Evolutionary conservation across 2,329 filamentous ascomycete genomes (phyloP), one percentile per base, ranked within the genome.

Genomic region (Plectosphaerella cucumerina): DNA sequence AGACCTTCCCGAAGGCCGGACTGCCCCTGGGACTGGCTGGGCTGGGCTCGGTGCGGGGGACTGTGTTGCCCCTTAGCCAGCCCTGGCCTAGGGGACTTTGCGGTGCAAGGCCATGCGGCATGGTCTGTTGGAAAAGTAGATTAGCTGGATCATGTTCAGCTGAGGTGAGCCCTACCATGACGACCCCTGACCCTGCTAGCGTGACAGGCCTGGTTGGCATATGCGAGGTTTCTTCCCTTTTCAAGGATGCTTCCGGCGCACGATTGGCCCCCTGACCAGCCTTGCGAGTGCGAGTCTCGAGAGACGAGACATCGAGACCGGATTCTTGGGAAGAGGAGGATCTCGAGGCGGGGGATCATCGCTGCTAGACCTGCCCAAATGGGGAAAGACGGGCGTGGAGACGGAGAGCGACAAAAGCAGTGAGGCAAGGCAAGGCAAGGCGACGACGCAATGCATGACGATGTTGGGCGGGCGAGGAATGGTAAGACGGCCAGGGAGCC

Each of bases 111-210:
- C 51, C 8, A 53, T 50, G 44, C 42, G 45, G 22, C 26, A 22
- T 41, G 12, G 48, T 42, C 37, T 44, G 48, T 21, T 47, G 45
- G 56, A 54, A 63, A 65, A 56, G 58, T 53, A 59, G 61, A 56
- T 62, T 64, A 62, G 60, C 59, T 58, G 58, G 62, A 63, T 57
- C 58, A 65, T 58, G 54, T 65, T 67, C 66, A 69, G 66, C 66
- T 69, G 66, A 69, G 64, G 64, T 69, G 65, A 69, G 65, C 65
- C 63, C 60, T 64, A 67, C 59, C 56, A 57, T 56, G 48, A 48
- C 45, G 49, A 53, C 44, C 59, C 61, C 51, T 58, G 62, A 52
- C 53, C 51, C 43, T 50, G 55, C 33, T 52, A 56, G 53, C 45
- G 53, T 50, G 26, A 44, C 43, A 39, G 44, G 41, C 48, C 26